These are phyloP conservation scores for Durusdinium trenchii DNA, from an alignment of 73 alveolate genomes.

Conservation along the genomic window DNA sequence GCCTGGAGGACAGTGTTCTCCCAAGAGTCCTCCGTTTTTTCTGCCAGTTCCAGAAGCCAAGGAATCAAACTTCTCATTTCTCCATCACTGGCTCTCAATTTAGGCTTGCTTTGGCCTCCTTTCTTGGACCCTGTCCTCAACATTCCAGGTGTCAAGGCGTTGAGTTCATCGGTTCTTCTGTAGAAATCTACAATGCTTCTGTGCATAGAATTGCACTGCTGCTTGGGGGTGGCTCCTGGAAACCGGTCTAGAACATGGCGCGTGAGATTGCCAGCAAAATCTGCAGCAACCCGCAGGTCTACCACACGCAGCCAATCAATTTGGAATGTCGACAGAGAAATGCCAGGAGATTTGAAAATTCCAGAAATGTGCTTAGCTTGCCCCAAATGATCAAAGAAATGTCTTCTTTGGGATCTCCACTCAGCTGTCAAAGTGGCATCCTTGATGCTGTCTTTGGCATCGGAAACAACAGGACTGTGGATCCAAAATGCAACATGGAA, in stretches of 20 bases:
- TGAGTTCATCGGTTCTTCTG: background rate
- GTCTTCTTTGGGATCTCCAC: too few species aligned
- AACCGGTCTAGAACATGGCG: background rate
- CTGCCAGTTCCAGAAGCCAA: background rate
- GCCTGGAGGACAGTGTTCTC: background rate
- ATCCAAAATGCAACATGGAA: too few species aligned
- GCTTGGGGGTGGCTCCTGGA: background rate
- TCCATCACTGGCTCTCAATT: background rate
- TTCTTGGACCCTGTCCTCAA: background rate
- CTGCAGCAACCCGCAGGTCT: slow-evolving; percentile 26
- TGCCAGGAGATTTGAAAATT: slow-evolving; percentile 2
- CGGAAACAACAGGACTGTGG: too few species aligned
- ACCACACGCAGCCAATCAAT: slow-evolving; percentile 1
- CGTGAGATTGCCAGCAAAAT: background rate
- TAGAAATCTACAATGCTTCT: background rate
- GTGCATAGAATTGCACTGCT: background rate
- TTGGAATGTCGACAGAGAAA: background rate
- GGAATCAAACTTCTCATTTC: background rate
- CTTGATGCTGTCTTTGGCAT: too few species aligned
- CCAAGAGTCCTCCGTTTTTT: background rate
- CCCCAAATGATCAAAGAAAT: too few species aligned
- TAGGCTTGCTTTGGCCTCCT: background rate
- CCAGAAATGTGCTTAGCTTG: background rate
- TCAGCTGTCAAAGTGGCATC: too few species aligned
- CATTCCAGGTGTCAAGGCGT: slow-evolving; percentile 5